Percentiles rank a stretch among this genome's conserved stretches.
phyloP scores from a whole-genome alignment of 139 green algal species.

The Eudorina sp. region DNA sequence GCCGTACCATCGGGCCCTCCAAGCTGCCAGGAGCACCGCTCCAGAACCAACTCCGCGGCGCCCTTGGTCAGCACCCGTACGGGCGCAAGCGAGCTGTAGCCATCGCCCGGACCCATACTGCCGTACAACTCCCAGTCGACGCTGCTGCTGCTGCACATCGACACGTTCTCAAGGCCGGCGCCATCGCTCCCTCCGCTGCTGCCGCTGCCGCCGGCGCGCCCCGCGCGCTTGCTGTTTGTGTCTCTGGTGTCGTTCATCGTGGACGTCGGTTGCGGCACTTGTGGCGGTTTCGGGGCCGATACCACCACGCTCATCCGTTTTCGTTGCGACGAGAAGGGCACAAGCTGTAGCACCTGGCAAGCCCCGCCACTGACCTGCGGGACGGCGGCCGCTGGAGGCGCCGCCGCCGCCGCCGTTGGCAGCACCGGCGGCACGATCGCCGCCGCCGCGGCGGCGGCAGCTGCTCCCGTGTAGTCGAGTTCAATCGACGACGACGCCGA shows the following conservation, averaged over 20 bases:
- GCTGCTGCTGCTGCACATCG: neutral
- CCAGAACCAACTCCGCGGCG: conserved; percentile 91
- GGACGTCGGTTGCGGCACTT: neutral
- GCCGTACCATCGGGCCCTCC: neutral
- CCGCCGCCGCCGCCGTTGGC: neutral
- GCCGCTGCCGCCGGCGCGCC: neutral
- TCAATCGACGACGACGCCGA: neutral
- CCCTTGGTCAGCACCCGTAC: conserved; percentile 87
- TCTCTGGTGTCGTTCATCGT: neutral
- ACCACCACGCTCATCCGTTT: conserved; percentile 87
- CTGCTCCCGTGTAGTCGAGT: no score
- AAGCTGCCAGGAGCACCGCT: conserved; percentile 76
- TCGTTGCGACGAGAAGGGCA: conserved; percentile 87
- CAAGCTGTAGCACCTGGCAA: conserved; percentile 48
- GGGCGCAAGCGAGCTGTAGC: neutral
- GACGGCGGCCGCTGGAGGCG: neutral
- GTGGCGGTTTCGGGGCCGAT: neutral
- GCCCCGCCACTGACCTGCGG: neutral
- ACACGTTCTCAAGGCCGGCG: neutral
- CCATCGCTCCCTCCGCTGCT: neutral
- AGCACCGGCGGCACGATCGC: neutral
- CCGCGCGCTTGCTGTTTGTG: neutral
- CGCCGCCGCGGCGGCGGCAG: no score
- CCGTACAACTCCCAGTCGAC: neutral
- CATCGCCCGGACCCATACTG: neutral